Percentiles rank a stretch among this genome's conserved stretches.
Conservation (phyloP, 768 basidiomycete genomes). For the Boletus vermiculosoides region DNA sequence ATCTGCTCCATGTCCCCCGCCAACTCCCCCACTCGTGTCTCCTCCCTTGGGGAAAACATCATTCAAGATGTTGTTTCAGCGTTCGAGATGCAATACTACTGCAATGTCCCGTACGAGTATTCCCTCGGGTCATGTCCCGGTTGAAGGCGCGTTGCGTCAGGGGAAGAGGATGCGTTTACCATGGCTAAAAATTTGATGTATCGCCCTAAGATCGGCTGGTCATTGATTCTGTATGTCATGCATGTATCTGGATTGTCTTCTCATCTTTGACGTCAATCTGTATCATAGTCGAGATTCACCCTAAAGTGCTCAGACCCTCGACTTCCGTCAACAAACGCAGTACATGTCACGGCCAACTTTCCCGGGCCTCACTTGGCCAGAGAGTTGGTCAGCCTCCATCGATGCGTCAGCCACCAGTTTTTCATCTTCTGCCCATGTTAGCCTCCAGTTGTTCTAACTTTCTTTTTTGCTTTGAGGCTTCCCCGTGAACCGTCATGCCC, state of each 20-base stretch:
- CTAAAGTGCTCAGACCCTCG: neutral
- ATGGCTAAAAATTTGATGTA: conserved; percentile 32
- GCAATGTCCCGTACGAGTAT: conserved; percentile 10
- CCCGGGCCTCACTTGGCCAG: neutral
- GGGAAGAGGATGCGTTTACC: conserved; percentile 31
- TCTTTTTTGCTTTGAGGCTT: conserved; percentile 5
- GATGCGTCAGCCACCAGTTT: conserved; percentile 21
- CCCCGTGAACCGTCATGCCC: conserved; percentile 18
- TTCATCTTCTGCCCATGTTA: neutral
- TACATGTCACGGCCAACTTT: neutral
- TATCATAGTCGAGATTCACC: conserved; percentile 6
- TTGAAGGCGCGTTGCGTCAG: conserved; percentile 23
- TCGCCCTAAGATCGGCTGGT: conserved; percentile 1
- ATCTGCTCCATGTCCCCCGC: conserved; percentile 20
- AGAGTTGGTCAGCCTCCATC: conserved; percentile 24
- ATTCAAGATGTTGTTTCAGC: conserved; percentile 29
- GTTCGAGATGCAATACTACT: conserved; percentile 28
- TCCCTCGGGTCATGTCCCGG: conserved; percentile 19
- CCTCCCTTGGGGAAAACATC: conserved; percentile 19
- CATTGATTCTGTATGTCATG: conserved; percentile 22
- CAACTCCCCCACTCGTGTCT: conserved; percentile 11
- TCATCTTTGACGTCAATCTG: conserved; percentile 10
- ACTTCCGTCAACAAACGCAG: neutral
- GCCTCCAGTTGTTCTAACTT: conserved; percentile 9
- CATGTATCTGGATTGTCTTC: conserved; percentile 18